Conservation (phyloP, 2,329 filamentous ascomycete genomes). For the Cytospora leucostoma region DNA sequence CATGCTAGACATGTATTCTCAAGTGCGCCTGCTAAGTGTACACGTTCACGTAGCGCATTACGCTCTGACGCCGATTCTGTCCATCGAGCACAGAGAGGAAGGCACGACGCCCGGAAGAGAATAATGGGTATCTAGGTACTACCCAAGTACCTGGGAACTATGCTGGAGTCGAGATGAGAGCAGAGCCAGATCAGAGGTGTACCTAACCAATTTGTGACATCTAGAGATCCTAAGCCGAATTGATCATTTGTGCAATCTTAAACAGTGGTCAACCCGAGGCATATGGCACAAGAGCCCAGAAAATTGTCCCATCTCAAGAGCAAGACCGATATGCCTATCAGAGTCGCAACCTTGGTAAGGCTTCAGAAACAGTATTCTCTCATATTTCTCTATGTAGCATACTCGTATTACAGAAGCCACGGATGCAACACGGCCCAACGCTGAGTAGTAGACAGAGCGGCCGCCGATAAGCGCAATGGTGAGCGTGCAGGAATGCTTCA, state of each 20-base stretch:
- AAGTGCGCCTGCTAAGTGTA: no score
- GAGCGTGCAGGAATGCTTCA: constrained; percentile 20
- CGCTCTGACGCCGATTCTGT: not conserved
- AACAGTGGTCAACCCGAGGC: not conserved
- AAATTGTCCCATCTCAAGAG: not conserved
- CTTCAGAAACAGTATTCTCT: not conserved
- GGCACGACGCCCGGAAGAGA: not conserved
- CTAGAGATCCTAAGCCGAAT: no score
- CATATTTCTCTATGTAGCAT: not conserved
- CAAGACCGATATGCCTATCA: not conserved
- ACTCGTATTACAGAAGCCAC: not conserved
- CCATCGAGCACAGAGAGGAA: not conserved
- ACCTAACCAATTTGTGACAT: not conserved
- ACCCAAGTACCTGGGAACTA: no score
- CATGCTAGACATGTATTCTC: no score
- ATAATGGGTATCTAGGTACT: not conserved
- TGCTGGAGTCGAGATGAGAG: no score
- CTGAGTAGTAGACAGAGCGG: constrained; percentile 8
- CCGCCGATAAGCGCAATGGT: not conserved
- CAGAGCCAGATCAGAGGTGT: not conserved
- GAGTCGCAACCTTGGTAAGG: not conserved
- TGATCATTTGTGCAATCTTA: not conserved
- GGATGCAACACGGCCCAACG: not conserved
- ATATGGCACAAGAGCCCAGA: not conserved
- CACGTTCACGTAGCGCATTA: not conserved